A percentile compares a stretch with the other conserved stretches of the same genome.
phyloP scores from a whole-genome alignment of 2,329 filamentous ascomycete species.

The Hymenoscyphus fraxineus region DNA sequence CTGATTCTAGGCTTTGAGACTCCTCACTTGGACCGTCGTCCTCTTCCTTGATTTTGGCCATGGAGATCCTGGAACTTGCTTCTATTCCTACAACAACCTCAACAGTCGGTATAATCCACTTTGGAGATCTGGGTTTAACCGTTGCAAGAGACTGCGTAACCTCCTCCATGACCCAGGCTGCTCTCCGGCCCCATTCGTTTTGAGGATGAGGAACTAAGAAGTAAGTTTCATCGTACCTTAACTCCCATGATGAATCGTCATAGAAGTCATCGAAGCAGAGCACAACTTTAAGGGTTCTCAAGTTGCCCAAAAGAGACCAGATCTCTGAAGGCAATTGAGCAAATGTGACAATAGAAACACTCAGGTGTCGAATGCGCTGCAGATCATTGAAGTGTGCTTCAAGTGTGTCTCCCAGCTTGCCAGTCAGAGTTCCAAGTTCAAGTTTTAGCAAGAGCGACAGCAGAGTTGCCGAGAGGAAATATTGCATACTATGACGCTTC shows the following conservation, averaged over 20 bases:
- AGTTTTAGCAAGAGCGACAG: not conserved
- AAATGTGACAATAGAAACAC: not conserved
- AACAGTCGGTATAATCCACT: not conserved
- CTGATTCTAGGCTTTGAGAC: no score
- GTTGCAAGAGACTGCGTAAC: not conserved
- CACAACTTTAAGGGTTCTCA: not conserved
- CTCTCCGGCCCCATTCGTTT: not conserved
- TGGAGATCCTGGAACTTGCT: not conserved
- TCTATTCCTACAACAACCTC: not conserved
- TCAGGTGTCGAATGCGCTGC: not conserved
- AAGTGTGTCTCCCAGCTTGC: not conserved
- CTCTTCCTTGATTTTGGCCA: no score
- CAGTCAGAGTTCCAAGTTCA: not conserved
- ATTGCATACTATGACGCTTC: no score
- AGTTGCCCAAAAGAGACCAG: not conserved
- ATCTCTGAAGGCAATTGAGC: not conserved
- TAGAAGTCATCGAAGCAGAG: not conserved
- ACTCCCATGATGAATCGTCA: not conserved
- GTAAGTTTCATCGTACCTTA: not conserved
- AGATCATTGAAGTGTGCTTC: not conserved
- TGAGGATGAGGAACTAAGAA: not conserved
- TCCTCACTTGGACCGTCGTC: no score
- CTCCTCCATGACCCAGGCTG: not conserved
- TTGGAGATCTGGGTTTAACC: not conserved
- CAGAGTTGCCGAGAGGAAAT: no score